These are phyloP conservation scores for Penicillium robsamsonii DNA, from an alignment of 495 filamentous ascomycete species.

Conservation along the genomic window DNA sequence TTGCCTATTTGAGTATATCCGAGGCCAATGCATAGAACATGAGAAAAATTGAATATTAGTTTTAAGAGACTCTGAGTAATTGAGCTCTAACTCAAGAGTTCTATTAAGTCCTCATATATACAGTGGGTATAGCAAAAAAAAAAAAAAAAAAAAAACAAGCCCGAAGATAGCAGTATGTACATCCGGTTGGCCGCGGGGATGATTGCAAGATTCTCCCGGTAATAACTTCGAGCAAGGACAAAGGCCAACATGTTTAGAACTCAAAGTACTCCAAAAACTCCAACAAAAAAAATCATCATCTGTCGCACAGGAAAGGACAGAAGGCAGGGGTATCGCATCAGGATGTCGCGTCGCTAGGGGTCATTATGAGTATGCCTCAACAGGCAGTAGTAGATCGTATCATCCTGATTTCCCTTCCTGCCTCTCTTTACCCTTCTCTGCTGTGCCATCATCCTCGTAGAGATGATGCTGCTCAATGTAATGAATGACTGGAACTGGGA, in stretches of 20 bases:
- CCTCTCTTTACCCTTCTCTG: slow-evolving; percentile 41
- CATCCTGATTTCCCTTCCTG: slow-evolving; percentile 26
- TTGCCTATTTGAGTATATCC: slow-evolving; percentile 1
- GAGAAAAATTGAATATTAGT: not conserved
- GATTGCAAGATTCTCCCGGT: not conserved
- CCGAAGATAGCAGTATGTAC: slow-evolving; percentile 17
- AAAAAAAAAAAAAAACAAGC: not conserved
- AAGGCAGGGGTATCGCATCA: slow-evolving; percentile 30
- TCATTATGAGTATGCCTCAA: slow-evolving; percentile 14
- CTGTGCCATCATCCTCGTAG: slow-evolving; percentile 63
- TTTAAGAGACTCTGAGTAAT: not conserved
- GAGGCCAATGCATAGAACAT: not conserved
- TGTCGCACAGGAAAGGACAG: slow-evolving; percentile 6
- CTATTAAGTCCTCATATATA: slow-evolving; percentile 21
- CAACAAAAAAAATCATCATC: slow-evolving; percentile 17
- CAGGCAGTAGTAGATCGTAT: slow-evolving; percentile 7
- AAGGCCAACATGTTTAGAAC: slow-evolving; percentile 2
- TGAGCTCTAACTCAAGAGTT: slow-evolving; percentile 11
- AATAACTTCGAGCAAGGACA: not conserved
- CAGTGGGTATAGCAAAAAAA: slow-evolving; percentile 5
- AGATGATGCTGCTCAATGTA: slow-evolving; percentile 76
- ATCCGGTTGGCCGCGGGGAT: slow-evolving; percentile 4
- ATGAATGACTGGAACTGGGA: slow-evolving; percentile 64
- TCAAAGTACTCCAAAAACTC: slow-evolving; percentile 17
- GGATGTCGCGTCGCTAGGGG: slow-evolving; percentile 19